Evolutionary conservation across 352 stramenopile species (phyloP).

Genomic region (Aphanomyces stellatus): DNA sequence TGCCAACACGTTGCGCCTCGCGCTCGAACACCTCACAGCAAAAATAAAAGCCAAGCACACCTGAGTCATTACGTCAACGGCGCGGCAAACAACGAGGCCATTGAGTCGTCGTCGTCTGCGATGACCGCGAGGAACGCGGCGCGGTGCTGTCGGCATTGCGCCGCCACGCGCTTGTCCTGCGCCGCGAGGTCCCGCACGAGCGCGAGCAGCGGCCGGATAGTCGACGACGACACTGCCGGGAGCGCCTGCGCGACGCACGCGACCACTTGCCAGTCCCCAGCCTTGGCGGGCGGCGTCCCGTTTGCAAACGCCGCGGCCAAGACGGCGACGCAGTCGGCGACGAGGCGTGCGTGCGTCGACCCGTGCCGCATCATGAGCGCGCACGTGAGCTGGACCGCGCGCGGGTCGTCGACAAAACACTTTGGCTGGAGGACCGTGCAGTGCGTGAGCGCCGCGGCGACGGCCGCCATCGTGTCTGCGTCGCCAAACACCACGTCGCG

Average conservation of each 20-base stretch:
- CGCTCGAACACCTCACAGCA: neutral
- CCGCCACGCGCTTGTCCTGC: neutral
- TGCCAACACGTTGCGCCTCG: neutral
- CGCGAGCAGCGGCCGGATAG: neutral
- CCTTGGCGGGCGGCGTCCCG: neutral
- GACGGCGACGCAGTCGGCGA: neutral
- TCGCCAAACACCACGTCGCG: neutral
- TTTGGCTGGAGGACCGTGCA: neutral
- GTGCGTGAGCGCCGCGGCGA: neutral
- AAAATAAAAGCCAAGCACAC: constrained; percentile 1
- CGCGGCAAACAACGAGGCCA: neutral
- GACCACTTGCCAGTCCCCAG: neutral
- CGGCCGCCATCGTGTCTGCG: neutral
- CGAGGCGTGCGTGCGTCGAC: neutral
- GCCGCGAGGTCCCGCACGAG: neutral
- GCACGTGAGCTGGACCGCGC: neutral
- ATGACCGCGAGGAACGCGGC: neutral
- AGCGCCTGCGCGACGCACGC: neutral
- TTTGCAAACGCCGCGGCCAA: neutral
- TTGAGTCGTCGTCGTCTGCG: neutral
- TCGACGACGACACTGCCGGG: neutral
- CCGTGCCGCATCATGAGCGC: neutral
- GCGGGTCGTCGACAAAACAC: constrained; percentile 1
- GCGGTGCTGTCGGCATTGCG: constrained; percentile 1
- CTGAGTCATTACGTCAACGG: neutral